Conservation (phyloP, 345 rosid species). For the Arabis alpina region DNA sequence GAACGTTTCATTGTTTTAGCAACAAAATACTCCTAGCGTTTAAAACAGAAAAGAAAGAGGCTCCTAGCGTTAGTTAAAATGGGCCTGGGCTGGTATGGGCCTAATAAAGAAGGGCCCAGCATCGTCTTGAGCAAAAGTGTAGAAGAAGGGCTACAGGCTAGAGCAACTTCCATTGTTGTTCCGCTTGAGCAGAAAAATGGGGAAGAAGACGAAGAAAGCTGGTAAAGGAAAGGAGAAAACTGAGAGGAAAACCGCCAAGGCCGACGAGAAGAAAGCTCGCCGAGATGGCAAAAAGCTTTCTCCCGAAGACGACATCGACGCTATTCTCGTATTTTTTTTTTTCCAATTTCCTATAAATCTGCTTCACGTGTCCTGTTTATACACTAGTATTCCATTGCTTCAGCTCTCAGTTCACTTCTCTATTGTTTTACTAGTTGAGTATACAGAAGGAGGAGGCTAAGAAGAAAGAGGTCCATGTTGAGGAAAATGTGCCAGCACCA, state of each 20-base stretch:
- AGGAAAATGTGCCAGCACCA: constrained; percentile 88
- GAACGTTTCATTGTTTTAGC: no score
- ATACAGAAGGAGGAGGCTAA: constrained; percentile 91
- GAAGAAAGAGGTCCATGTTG: constrained; percentile 92
- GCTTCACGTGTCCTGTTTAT: no score
- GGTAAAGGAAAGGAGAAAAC: constrained; percentile 97
- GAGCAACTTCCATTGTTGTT: constrained; percentile 8
- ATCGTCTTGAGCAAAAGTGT: background rate
- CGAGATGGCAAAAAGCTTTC: constrained; percentile 82
- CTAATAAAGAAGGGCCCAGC: background rate
- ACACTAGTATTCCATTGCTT: no score
- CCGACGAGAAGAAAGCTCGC: constrained; percentile 88
- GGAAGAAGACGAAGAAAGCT: constrained; percentile 90
- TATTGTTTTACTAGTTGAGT: constrained; percentile 52
- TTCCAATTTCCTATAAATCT: background rate
- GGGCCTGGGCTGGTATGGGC: constrained; percentile 3
- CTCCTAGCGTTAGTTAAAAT: background rate
- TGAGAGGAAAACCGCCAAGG: constrained; percentile 79
- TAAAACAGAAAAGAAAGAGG: no score
- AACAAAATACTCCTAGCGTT: no score
- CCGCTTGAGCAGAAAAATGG: constrained; percentile 44
- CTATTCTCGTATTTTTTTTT: constrained; percentile 66
- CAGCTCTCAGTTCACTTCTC: no score
- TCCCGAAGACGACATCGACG: constrained; percentile 95
- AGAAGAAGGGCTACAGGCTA: constrained; percentile 12